Conservation (phyloP, 73 alveolate genomes). For the Paramecium sexaurelia region DNA sequence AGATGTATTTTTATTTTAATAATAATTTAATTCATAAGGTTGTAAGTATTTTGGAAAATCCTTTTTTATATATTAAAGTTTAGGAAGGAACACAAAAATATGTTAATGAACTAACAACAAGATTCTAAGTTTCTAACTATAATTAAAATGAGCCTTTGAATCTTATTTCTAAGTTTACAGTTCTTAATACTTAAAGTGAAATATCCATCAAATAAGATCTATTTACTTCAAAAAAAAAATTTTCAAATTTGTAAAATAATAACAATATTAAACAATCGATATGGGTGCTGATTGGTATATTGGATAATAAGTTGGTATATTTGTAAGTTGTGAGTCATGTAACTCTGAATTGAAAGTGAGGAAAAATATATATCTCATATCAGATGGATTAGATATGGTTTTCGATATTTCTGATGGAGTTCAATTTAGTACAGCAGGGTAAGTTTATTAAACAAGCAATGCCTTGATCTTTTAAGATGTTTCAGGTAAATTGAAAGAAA, state of each 20-base stretch:
- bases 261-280: not conserved
- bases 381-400: not conserved
- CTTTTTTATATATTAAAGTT: not conserved
- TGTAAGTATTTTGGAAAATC: not conserved
- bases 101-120: not conserved
- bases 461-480: not conserved
- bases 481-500: not conserved
- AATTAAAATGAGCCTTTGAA: not conserved
- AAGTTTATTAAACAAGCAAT: not conserved
- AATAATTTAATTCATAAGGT: not conserved
- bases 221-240: not conserved
- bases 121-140: not conserved
- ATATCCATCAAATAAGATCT: not conserved
- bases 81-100: not conserved
- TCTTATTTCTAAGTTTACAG: not conserved
- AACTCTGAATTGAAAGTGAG: not conserved
- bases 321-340: not conserved
- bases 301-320: not conserved
- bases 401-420: not conserved
- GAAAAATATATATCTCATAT: not conserved
- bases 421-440: not conserved
- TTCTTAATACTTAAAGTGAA: not conserved
- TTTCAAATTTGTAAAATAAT: not conserved
- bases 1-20: not conserved
- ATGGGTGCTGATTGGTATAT: conserved; percentile 35